These are phyloP conservation scores for Fusarium subglutinans DNA, from an alignment of 2,329 filamentous ascomycete genomes.

Conservation along the genomic window DNA sequence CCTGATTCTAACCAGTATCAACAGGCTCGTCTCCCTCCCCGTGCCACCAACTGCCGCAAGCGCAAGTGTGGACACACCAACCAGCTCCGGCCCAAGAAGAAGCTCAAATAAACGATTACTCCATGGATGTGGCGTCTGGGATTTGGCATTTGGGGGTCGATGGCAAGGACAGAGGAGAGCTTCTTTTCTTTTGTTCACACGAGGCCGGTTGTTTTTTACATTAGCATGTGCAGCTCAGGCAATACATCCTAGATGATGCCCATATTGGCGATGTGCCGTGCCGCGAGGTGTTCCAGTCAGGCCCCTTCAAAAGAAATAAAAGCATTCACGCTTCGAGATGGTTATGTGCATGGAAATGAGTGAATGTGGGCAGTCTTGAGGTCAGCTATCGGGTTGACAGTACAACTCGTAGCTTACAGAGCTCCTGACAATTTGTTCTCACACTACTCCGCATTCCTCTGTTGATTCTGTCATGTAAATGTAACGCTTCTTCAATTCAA, in stretches of 20 bases:
- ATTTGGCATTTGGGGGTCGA: constrained; percentile 52
- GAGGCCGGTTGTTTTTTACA: constrained; percentile 53
- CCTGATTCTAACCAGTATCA: not conserved
- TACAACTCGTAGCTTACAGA: not conserved
- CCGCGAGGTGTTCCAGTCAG: constrained; percentile 33
- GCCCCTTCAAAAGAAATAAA: constrained; percentile 34
- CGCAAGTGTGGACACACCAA: constrained; percentile 99
- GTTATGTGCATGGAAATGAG: not conserved
- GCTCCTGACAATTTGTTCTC: not conserved
- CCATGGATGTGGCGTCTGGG: constrained; percentile 58
- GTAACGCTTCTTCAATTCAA: not conserved
- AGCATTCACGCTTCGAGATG: constrained; percentile 35
- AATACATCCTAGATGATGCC: constrained; percentile 51
- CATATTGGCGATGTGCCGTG: constrained; percentile 39
- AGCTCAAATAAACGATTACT: constrained; percentile 78
- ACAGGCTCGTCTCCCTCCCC: constrained; percentile 86
- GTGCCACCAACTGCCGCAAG: constrained; percentile 99
- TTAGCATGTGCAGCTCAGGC: constrained; percentile 52
- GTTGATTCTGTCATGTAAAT: not conserved
- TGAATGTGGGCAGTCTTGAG: not conserved
- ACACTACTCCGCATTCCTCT: not conserved
- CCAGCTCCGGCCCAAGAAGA: constrained; percentile 99
- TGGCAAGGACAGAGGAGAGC: constrained; percentile 48
- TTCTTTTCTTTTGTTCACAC: constrained; percentile 46
- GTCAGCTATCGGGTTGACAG: not conserved